Conservation (phyloP, 2,329 filamentous ascomycete species). For the Sarocladiaceae sp. region DNA sequence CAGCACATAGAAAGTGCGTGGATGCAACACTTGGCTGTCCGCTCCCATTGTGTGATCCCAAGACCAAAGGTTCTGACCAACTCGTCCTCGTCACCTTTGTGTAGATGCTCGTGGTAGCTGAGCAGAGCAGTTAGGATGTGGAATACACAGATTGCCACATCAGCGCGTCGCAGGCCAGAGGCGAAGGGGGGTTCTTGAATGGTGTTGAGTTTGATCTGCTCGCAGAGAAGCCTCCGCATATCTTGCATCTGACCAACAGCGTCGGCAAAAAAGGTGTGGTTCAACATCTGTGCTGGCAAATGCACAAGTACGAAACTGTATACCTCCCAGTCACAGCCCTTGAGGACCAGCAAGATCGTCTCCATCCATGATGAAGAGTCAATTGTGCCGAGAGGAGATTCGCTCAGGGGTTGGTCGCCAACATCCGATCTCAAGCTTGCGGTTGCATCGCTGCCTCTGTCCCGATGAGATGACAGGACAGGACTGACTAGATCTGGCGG, state of each 20-base stretch:
- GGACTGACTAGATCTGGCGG: constrained; percentile 41
- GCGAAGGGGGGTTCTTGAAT: constrained; percentile 76
- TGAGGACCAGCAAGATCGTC: constrained; percentile 64
- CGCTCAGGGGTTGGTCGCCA: not conserved
- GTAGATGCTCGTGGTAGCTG: constrained; percentile 82
- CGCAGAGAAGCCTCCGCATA: constrained; percentile 70
- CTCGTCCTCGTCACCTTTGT: constrained; percentile 81
- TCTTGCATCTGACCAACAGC: constrained; percentile 69
- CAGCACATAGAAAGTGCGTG: constrained; percentile 93
- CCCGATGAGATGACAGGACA: constrained; percentile 39
- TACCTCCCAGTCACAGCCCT: constrained; percentile 79
- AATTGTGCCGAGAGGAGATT: constrained; percentile 25
- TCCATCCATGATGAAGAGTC: constrained; percentile 69
- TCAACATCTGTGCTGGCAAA: constrained; percentile 79
- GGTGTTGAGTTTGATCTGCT: constrained; percentile 69
- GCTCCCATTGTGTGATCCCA: constrained; percentile 77
- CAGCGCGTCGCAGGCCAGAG: constrained; percentile 77
- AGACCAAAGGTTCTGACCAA: constrained; percentile 80
- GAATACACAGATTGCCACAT: constrained; percentile 84
- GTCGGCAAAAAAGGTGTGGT: constrained; percentile 75
- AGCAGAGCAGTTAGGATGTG: constrained; percentile 81
- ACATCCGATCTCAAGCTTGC: no score
- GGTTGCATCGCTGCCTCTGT: constrained; percentile 21
- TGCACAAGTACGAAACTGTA: constrained; percentile 88
- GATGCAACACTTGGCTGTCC: constrained; percentile 86